Evolutionary conservation across 768 basidiomycete genomes (phyloP).

Genomic region (Tylopilus rubrobrunneus): DNA sequence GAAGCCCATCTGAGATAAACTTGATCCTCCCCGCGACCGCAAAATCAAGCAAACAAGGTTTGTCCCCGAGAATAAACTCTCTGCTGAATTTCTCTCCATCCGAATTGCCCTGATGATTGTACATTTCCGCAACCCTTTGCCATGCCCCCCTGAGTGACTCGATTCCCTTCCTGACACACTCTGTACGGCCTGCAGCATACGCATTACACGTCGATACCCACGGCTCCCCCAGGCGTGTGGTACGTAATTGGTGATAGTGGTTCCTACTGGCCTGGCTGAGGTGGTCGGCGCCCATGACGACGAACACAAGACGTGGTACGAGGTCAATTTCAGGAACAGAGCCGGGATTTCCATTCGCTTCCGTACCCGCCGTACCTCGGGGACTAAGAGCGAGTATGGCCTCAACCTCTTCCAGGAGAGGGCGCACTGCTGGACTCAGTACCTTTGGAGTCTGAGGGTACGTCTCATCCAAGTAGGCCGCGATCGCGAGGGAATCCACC

Average conservation of each 20-base stretch:
- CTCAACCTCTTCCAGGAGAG: slow-evolving; percentile 32
- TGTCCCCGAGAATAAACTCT: slow-evolving; percentile 13
- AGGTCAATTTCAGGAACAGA: not conserved
- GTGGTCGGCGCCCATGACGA: slow-evolving; percentile 21
- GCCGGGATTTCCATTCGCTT: not conserved
- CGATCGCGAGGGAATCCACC: slow-evolving; percentile 45
- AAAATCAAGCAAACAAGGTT: slow-evolving; percentile 21
- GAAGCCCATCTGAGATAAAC: slow-evolving; percentile 12
- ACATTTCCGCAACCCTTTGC: slow-evolving; percentile 14
- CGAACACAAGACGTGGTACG: slow-evolving; percentile 13
- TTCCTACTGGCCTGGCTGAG: slow-evolving; percentile 33
- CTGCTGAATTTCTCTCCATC: not conserved
- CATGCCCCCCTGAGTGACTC: slow-evolving; percentile 26
- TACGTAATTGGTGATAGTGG: slow-evolving; percentile 39
- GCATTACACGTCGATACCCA: slow-evolving; percentile 31
- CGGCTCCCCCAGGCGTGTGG: slow-evolving; percentile 31
- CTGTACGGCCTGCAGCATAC: slow-evolving; percentile 24
- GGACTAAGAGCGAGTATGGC: slow-evolving; percentile 10
- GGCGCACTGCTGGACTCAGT: slow-evolving; percentile 33
- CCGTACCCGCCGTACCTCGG: not conserved
- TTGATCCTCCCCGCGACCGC: slow-evolving; percentile 15
- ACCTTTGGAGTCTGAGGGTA: slow-evolving; percentile 43
- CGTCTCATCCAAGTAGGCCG: slow-evolving; percentile 34
- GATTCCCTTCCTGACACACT: slow-evolving; percentile 14
- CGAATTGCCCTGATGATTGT: not conserved